phyloP scores from a whole-genome alignment of 108 stramenopile genomes.

The Poteriospumella lacustris region DNA sequence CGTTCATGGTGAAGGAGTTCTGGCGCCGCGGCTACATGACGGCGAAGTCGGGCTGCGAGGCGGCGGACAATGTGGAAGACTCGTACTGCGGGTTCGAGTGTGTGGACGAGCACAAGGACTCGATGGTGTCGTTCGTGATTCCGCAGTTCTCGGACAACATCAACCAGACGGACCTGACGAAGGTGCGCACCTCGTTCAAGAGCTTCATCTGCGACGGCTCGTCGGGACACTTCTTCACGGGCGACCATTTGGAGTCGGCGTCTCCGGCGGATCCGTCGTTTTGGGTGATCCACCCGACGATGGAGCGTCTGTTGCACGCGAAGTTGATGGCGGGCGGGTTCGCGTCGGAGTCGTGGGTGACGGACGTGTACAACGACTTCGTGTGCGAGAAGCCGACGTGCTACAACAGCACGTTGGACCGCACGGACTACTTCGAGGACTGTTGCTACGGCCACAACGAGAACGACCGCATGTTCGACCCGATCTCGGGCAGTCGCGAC shows the following conservation, averaged over 20 bases:
- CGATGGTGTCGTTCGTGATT: too few relatives aligned
- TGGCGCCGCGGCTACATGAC: too few relatives aligned
- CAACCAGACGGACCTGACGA: too few relatives aligned
- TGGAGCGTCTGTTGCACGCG: slow-evolving; percentile 31
- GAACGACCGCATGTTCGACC: background rate
- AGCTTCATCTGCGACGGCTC: background rate
- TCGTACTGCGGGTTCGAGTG: too few relatives aligned
- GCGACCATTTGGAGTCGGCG: background rate
- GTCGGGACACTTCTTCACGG: background rate
- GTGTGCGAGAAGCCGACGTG: background rate
- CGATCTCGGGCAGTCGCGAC: background rate
- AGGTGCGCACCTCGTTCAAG: too few relatives aligned
- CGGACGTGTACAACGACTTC: background rate
- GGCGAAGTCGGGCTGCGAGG: too few relatives aligned
- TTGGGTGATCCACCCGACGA: slow-evolving; percentile 40
- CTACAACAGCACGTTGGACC: background rate
- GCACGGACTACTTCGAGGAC: background rate
- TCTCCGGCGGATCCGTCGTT: slow-evolving; percentile 34
- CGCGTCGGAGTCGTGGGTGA: slow-evolving; percentile 24
- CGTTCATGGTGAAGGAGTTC: too few relatives aligned
- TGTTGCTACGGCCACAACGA: background rate
- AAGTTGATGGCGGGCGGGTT: slow-evolving; percentile 26
- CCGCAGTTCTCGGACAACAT: too few relatives aligned
- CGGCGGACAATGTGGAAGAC: too few relatives aligned
- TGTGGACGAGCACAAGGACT: too few relatives aligned